Percentiles rank a stretch among this genome's conserved stretches.
These are phyloP conservation scores for Coemansia sp. DNA, from an alignment of 192 early-diverging fungal species.

Conservation along the genomic window DNA sequence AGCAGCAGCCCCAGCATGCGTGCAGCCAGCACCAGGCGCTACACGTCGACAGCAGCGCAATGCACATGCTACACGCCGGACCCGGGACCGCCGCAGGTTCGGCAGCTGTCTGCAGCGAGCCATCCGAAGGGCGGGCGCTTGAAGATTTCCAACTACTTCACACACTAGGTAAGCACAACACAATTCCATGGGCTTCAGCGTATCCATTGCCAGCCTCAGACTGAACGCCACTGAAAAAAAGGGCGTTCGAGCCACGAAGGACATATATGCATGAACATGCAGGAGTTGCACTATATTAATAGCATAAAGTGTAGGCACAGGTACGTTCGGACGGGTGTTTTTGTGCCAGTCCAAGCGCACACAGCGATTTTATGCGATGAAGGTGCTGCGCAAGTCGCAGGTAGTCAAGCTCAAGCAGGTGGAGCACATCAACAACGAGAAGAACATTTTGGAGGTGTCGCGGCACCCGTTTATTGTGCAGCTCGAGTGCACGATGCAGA, in stretches of 20 bases:
- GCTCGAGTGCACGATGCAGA: slow-evolving; percentile 92
- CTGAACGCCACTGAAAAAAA: background rate
- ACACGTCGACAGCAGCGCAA: slow-evolving; percentile 2
- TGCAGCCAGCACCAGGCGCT: slow-evolving; percentile 3
- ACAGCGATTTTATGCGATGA: slow-evolving; percentile 81
- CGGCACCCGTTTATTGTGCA: slow-evolving; percentile 83
- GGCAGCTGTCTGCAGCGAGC: background rate
- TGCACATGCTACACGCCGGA: background rate
- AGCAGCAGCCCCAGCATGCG: slow-evolving; percentile 7
- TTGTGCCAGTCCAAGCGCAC: slow-evolving; percentile 72
- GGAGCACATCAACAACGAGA: slow-evolving; percentile 84
- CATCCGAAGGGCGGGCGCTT: slow-evolving; percentile 39
- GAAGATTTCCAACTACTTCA: slow-evolving; percentile 51
- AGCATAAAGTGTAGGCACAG: slow-evolving; percentile 74
- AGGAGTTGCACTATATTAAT: slow-evolving; percentile 3
- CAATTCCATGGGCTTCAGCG: background rate
- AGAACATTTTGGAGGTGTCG: slow-evolving; percentile 71
- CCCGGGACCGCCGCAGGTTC: background rate
- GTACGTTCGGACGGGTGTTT: slow-evolving; percentile 96
- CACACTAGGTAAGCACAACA: slow-evolving; percentile 43
- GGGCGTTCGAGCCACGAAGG: background rate
- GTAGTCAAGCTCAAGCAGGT: slow-evolving; percentile 82
- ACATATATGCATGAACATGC: background rate
- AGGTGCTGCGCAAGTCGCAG: slow-evolving; percentile 80
- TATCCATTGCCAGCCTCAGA: background rate